phyloP scores from a whole-genome alignment of 2,329 filamentous ascomycete species.

The Monilinia polystroma region DNA sequence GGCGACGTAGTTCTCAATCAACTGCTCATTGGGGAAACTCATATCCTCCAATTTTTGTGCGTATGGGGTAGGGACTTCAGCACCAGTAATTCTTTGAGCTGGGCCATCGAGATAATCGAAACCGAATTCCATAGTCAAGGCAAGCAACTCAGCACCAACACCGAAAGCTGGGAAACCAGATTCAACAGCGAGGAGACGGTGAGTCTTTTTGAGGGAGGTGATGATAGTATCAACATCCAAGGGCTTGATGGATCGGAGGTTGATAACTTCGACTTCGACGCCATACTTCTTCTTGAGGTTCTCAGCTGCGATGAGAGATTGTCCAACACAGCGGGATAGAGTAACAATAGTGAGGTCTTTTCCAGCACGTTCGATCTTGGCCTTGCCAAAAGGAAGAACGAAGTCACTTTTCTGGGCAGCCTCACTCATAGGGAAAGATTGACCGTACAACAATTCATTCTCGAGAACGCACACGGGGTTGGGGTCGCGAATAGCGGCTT shows the following conservation, averaged over 20 bases:
- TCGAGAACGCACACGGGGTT: slow-evolving; percentile 93
- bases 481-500: slow-evolving; percentile 96
- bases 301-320: slow-evolving; percentile 84
- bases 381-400: slow-evolving; percentile 95
- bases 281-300: slow-evolving; percentile 95
- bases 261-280: slow-evolving; percentile 93
- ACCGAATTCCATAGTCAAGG: slow-evolving; percentile 92
- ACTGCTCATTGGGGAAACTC: slow-evolving; percentile 85
- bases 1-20: slow-evolving; percentile 84
- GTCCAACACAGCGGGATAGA: slow-evolving; percentile 91
- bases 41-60: slow-evolving; percentile 90
- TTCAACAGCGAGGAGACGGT: slow-evolving; percentile 85
- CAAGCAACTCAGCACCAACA: slow-evolving; percentile 88
- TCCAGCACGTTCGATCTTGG: slow-evolving; percentile 95
- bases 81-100: slow-evolving; percentile 89
- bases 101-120: slow-evolving; percentile 97
- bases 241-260: slow-evolving; percentile 95
- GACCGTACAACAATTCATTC: slow-evolving; percentile 89
- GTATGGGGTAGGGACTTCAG: slow-evolving; percentile 96
- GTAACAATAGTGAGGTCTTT: slow-evolving; percentile 96
- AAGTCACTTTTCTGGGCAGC: slow-evolving; percentile 95
- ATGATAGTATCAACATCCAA: slow-evolving; percentile 93
- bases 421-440: slow-evolving; percentile 95
- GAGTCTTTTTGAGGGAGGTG: slow-evolving; percentile 98
- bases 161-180: slow-evolving; percentile 96